Base-by-base conservation (phyloP, 176 grass and related monocot species). In the Oryza punctata region DNA sequence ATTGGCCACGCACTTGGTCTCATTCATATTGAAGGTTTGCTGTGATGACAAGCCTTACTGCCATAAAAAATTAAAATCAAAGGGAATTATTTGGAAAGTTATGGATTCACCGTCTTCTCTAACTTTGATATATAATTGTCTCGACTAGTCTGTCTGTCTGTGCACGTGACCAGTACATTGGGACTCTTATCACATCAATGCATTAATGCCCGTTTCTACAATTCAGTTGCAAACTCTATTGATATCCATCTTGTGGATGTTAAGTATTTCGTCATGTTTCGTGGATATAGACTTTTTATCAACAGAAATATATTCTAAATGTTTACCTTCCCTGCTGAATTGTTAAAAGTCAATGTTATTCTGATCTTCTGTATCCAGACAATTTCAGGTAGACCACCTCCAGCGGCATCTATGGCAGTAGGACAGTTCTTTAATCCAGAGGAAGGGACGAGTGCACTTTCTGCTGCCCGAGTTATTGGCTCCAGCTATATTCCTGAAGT, bases 331-430 rank as follows among this genome's bases (percentile, higher is more conserved):
- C 43, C 69, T n/a, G 77, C 54, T 68, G 64, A 70, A 77, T 33
- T 82, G 21, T 67, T 68, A 54, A 54, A 78, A 77, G 27, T 69
- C 12, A 29, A 71, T 89, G 65, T 72, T 79, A 30, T 85, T 75
- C 81, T 88, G 65, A 82, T 81, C 57, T 86, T 90, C 41, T 46
- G 50, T 86, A 78, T 93, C 59, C 93, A 98, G 96, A 89, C 83
- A 80, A 88, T 98, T 94, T 96, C 96, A 94, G 96, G 96, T 77
- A 93, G 93, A 77, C 91, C 96, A 87, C 96, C 96, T 18, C 96
- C 96, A 68, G 91, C 89, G 0, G 89, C 91, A 82, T 98, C 93
- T 68, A 98, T 98, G 96, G 96, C 96, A 82, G 96, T 95, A 71
- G 93, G 96, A 61, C 93, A 98, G 84, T 98, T 98, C 81, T 98